Conservation (phyloP, 106 monocot species). For the Dioscorea alata region DNA sequence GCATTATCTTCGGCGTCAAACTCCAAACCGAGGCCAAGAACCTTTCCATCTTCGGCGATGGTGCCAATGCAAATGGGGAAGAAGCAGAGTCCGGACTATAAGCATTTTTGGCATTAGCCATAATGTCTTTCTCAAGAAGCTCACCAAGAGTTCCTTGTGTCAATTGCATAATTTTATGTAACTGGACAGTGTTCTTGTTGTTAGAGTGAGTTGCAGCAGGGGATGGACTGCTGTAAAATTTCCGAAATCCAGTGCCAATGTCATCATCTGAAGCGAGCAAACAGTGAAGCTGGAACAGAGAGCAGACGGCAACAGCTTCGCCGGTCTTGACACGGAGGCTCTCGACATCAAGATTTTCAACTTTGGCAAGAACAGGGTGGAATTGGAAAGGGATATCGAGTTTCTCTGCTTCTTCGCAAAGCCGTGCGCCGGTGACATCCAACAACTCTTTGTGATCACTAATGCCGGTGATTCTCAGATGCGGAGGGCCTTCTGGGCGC, state of each 20-base stretch:
- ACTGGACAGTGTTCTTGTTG: neutral
- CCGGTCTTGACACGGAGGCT: conserved; percentile 57
- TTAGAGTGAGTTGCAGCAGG: neutral
- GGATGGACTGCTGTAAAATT: neutral
- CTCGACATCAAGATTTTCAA: conserved; percentile 45
- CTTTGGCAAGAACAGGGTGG: conserved; percentile 27
- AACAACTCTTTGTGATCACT: conserved; percentile 34
- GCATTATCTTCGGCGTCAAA: conserved; percentile 67
- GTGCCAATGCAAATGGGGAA: conserved; percentile 5
- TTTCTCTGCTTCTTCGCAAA: conserved; percentile 53
- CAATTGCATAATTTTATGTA: conserved; percentile 6
- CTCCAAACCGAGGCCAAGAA: conserved; percentile 49
- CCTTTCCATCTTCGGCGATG: conserved; percentile 24
- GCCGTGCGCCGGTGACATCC: conserved; percentile 16
- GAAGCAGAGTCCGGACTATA: conserved; percentile 26
- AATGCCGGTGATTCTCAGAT: conserved; percentile 58
- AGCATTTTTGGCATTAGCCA: neutral
- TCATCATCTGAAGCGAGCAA: conserved; percentile 31
- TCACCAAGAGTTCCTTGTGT: conserved; percentile 15
- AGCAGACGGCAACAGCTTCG: conserved; percentile 61
- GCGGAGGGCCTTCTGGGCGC: conserved; percentile 39
- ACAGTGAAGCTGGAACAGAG: conserved; percentile 47
- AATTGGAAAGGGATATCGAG: conserved; percentile 75
- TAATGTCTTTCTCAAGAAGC: conserved; percentile 23
- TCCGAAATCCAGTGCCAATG: neutral